Percentiles rank a stretch among this genome's conserved stretches.
Evolutionary conservation across 257 asterid species (phyloP).

Genomic region (Nicotiana knightiana): DNA sequence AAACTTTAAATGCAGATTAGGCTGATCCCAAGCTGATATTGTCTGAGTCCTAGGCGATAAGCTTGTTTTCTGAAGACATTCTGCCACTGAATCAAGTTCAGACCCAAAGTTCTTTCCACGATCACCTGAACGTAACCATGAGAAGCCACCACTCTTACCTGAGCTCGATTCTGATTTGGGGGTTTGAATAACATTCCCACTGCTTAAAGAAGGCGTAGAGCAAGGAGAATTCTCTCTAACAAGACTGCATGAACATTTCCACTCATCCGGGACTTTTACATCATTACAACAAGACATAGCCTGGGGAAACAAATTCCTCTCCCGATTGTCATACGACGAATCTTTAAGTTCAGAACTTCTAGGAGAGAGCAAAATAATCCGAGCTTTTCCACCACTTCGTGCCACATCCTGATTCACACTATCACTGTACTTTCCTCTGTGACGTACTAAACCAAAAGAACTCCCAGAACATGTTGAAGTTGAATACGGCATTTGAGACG

Average conservation of each 20-base stretch:
- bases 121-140: constrained; percentile 19
- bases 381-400: constrained; percentile 19
- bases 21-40: constrained; percentile 27
- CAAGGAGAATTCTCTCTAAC: constrained; percentile 27
- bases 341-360: constrained; percentile 13
- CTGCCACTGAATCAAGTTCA: constrained; percentile 26
- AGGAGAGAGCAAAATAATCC: constrained; percentile 17
- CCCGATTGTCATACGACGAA: constrained; percentile 8
- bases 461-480: constrained; percentile 23
- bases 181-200: constrained; percentile 63
- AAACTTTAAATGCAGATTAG: constrained; percentile 22
- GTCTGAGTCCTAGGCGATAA: constrained; percentile 23
- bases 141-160: constrained; percentile 13
- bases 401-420: constrained; percentile 14
- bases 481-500: constrained; percentile 23
- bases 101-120: neutral
- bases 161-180: constrained; percentile 49
- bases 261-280: constrained; percentile 2
- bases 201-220: constrained; percentile 31
- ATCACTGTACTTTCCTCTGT: constrained; percentile 10
- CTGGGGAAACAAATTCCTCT: constrained; percentile 7
- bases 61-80: constrained; percentile 22
- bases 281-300: constrained; percentile 10
- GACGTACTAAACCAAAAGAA: constrained; percentile 26
- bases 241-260: neutral